phyloP scores from a whole-genome alignment of 805 yeast species.

The Saccharomyces kudriavzevii region DNA sequence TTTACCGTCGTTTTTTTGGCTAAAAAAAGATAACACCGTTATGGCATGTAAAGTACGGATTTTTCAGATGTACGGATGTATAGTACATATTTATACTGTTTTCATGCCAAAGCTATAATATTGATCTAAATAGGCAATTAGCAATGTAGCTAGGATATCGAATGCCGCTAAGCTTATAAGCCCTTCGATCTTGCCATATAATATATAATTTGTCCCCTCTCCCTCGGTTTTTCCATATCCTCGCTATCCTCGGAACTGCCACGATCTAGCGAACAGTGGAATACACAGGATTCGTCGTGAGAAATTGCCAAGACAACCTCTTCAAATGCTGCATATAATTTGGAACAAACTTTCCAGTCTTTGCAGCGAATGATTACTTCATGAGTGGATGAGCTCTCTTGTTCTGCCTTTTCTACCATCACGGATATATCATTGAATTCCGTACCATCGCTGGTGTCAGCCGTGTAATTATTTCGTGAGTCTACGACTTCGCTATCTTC shows the following conservation, averaged over 20 bases:
- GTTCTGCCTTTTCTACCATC: slow-evolving; percentile 20
- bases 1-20: background rate
- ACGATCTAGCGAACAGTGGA: slow-evolving; percentile 61
- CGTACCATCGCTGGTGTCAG: background rate
- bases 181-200: slow-evolving; percentile 37
- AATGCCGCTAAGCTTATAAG: slow-evolving; percentile 4
- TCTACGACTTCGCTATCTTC: slow-evolving; percentile 20
- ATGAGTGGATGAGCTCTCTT: slow-evolving; percentile 15
- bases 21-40: background rate
- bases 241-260: slow-evolving; percentile 15
- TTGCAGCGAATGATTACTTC: slow-evolving; percentile 46
- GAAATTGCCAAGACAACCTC: slow-evolving; percentile 53
- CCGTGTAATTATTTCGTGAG: background rate
- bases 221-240: slow-evolving; percentile 28
- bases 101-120: background rate
- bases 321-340: slow-evolving; percentile 52
- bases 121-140: background rate
- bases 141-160: background rate
- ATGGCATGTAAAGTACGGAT: background rate
- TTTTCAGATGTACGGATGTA: background rate
- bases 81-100: background rate
- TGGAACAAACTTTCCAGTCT: slow-evolving; percentile 64
- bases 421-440: slow-evolving; percentile 14
- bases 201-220: slow-evolving; percentile 57
- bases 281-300: slow-evolving; percentile 49